Base-by-base conservation (phyloP, 2,329 filamentous ascomycete species). In the Xylaria sp. region DNA sequence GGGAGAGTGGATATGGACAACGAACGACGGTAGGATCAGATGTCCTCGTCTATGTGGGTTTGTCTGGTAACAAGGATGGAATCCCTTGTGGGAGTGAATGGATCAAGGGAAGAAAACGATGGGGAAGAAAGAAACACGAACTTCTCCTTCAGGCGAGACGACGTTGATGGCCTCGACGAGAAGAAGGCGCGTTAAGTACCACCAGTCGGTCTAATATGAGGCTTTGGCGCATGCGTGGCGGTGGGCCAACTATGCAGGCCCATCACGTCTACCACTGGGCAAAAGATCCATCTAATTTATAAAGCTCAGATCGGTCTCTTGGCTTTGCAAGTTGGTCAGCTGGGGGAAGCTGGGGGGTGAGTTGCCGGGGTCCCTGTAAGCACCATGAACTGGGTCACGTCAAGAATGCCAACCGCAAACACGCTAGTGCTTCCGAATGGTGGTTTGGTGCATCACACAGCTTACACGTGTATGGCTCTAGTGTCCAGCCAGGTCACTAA, bases 171-270 rank as follows among this genome's bases (percentile, higher is more conserved):
- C 60, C 59, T 68, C 63, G 64, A 65, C 46, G 58, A 68, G 70
- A 72, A 62, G 65, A 57, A 65, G 57, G 57, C 66, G 52, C 58
- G 68, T 69, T 70, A 74, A 78, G 77, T 77, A 77, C 72, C 75
- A 76, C 76, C 76, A 78, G 72, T 76, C 74, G 75, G 75, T 76
- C 72, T 68, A 74, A 72, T 52, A 74, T 76, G 76, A 78, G 77
- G 76, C 77, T 78, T 76, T 74, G 72, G 75, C 67, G 65, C 73
- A 75, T 76, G 75, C 75, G 74, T 75, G 74, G 73, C 71, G 72
- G 76, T 74, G 73, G 75, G 74, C 75, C 74, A 70, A 44, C 56
- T 71, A 70, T 74, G 72, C 72, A 75, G 74, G 72, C 72, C 72
- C 66, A 58, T 73, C 72, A 75, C 70, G 57, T 52, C 63, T 72